Percentiles rank a stretch among this genome's conserved stretches.
Conservation (phyloP, 2,329 filamentous ascomycete genomes). For the Aspergillus chevalieri region DNA sequence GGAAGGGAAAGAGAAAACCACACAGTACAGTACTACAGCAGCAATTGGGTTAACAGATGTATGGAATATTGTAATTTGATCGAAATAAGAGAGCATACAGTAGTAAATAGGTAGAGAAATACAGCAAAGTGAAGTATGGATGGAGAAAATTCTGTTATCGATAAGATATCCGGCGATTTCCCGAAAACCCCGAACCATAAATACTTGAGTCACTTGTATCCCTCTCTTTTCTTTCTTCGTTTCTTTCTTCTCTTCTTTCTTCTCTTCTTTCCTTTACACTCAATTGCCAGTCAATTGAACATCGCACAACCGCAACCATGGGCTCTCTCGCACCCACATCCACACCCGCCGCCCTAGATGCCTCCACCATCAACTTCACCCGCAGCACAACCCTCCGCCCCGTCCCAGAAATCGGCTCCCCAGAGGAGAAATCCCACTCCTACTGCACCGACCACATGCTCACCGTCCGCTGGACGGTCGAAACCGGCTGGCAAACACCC, state of each 20-base stretch:
- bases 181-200: not conserved
- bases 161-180: not conserved
- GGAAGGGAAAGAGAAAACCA: too few relatives aligned
- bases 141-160: not conserved
- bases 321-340: constrained; percentile 23
- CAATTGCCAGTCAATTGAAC: not conserved
- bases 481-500: constrained; percentile 65
- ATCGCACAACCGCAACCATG: constrained; percentile 14
- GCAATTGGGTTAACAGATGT: too few relatives aligned
- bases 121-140: not conserved
- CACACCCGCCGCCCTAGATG: constrained; percentile 31
- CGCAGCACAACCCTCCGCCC: constrained; percentile 28
- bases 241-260: not conserved
- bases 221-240: not conserved
- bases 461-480: constrained; percentile 60
- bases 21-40: too few relatives aligned
- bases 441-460: constrained; percentile 82
- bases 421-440: constrained; percentile 35
- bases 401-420: constrained; percentile 34
- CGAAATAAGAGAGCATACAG: too few relatives aligned
- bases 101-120: not conserved
- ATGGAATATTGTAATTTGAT: too few relatives aligned
- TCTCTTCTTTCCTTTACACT: not conserved
- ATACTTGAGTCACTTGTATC: not conserved
- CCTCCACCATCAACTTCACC: constrained; percentile 35